A percentile compares a stretch with the other conserved stretches of the same genome.
Conservation (phyloP, 1,284 basidiomycete species). For the Irpex lacteus region DNA sequence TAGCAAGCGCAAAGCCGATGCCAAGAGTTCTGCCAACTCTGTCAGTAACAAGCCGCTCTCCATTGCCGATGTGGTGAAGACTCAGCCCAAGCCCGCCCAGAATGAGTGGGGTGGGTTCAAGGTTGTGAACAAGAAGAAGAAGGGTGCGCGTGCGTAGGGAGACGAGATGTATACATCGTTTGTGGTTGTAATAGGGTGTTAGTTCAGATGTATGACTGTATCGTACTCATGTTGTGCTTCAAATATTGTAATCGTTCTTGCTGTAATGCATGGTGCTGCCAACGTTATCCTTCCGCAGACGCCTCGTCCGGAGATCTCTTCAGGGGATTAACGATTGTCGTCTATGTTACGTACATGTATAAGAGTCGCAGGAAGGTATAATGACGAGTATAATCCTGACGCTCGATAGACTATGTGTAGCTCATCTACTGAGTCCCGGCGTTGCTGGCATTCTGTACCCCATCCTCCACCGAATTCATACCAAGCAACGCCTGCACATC, state of each 20-base stretch:
- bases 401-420: too few relatives aligned
- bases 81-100: conserved; percentile 72
- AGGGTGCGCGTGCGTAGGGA: conserved; percentile 52
- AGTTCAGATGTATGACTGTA: background rate
- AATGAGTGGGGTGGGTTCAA: conserved; percentile 85
- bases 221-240: background rate
- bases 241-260: background rate
- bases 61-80: conserved; percentile 87
- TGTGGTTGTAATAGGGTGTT: background rate
- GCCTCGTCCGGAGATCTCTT: background rate
- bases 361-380: too few relatives aligned
- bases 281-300: background rate
- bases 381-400: too few relatives aligned
- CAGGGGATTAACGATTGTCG: background rate
- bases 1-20: conserved; percentile 81
- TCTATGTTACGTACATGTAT: too few relatives aligned
- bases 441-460: background rate
- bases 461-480: background rate
- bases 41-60: conserved; percentile 56
- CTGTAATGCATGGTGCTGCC: background rate
- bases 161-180: background rate
- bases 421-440: too few relatives aligned
- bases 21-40: conserved; percentile 42
- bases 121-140: conserved; percentile 92
- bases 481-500: background rate